A percentile compares a stretch with the other conserved stretches of the same genome.
These are phyloP conservation scores for Pleurozium schreberi DNA, from an alignment of 225 moss, liverwort and hornwort species.

Conservation along the genomic window DNA sequence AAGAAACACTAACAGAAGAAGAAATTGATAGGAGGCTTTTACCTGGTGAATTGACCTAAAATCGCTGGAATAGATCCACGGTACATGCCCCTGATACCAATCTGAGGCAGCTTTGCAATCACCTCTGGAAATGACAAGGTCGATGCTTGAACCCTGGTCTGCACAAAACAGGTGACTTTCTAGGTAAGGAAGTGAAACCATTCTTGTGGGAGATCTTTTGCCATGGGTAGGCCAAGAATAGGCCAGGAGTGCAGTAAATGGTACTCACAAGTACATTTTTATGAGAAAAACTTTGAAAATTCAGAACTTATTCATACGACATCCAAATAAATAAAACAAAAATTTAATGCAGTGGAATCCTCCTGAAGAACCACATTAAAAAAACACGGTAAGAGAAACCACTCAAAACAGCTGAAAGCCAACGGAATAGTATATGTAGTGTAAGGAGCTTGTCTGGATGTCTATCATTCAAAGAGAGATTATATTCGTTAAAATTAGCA, in stretches of 20 bases:
- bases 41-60: constrained; percentile 61
- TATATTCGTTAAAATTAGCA: no score
- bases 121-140: constrained; percentile 58
- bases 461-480: no score
- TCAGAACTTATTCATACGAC: neutral
- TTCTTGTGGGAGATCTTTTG: neutral
- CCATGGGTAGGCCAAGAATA: neutral
- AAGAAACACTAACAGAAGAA: neutral
- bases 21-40: neutral
- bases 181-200: neutral
- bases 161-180: neutral
- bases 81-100: constrained; percentile 54
- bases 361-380: neutral
- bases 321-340: neutral
- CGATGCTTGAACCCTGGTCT: constrained; percentile 66
- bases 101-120: constrained; percentile 41
- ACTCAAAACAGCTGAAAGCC: neutral
- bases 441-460: no score
- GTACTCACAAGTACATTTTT: neutral
- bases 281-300: neutral
- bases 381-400: neutral
- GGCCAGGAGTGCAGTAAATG: neutral
- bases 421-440: no score
- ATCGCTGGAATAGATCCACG: constrained; percentile 57
- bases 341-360: neutral